A percentile compares a stretch with the other conserved stretches of the same genome.
phyloP scores from a whole-genome alignment of 1,284 basidiomycete species.

The Xerocomus minutiporus region DNA sequence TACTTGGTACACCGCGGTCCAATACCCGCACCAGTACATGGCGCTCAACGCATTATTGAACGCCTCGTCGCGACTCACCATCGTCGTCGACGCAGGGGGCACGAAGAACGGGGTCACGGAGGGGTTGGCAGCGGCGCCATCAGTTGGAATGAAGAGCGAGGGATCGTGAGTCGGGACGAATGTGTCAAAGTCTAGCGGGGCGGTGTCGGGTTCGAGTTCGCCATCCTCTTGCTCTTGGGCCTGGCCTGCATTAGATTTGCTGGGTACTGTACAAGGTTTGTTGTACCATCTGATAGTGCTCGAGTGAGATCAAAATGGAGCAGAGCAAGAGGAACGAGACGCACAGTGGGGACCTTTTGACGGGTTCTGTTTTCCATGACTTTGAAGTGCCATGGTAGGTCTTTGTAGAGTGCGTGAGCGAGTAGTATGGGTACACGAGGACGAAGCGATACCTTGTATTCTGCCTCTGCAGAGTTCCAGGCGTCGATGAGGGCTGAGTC shows the following conservation, averaged over 20 bases:
- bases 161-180: conserved; percentile 67
- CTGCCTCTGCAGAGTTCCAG: conserved; percentile 75
- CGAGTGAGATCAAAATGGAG: background rate
- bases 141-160: conserved; percentile 33
- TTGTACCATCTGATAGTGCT: conserved; percentile 64
- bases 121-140: conserved; percentile 15
- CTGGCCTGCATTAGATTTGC: conserved; percentile 17
- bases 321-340: conserved; percentile 24
- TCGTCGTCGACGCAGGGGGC: conserved; percentile 32
- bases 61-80: conserved; percentile 63
- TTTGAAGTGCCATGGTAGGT: conserved; percentile 65
- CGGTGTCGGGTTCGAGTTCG: conserved; percentile 40
- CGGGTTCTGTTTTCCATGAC: conserved; percentile 63
- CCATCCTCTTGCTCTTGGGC: conserved; percentile 1
- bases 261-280: conserved; percentile 42
- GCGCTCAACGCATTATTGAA: conserved; percentile 67
- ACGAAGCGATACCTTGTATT: conserved; percentile 54
- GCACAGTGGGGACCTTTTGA: conserved; percentile 68
- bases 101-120: conserved; percentile 20
- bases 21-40: conserved; percentile 81
- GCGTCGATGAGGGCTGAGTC: conserved; percentile 75
- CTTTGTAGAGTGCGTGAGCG: conserved; percentile 30
- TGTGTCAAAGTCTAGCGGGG: conserved; percentile 62
- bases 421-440: background rate
- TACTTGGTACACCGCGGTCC: conserved; percentile 78